These are phyloP conservation scores for Arthroderma sp. DNA, from an alignment of 2,329 filamentous ascomycete species.

Conservation along the genomic window DNA sequence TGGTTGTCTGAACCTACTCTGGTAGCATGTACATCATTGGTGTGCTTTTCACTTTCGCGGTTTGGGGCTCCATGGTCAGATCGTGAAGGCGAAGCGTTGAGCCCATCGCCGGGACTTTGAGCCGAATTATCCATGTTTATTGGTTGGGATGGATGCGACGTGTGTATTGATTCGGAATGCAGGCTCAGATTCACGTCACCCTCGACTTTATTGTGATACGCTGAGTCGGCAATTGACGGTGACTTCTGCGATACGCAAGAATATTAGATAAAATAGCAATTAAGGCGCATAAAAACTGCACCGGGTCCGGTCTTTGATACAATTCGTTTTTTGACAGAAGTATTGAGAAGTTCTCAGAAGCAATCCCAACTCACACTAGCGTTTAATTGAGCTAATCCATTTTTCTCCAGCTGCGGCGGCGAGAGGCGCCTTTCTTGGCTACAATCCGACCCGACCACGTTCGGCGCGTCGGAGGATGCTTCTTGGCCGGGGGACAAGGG, in stretches of 20 bases:
- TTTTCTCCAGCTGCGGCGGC: not conserved
- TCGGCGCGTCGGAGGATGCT: not conserved
- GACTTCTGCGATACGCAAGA: not conserved
- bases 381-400: not conserved
- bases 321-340: no score
- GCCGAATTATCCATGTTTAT: no score
- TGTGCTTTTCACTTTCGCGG: no score
- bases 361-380: not conserved
- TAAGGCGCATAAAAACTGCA: no score
- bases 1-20: no score
- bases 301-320: no score
- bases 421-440: not conserved
- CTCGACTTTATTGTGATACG: not conserved
- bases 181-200: not conserved
- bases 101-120: no score
- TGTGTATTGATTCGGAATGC: no score
- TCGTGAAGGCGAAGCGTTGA: no score
- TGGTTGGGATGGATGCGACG: no score
- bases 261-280: not conserved
- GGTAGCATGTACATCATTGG: no score
- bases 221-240: not conserved
- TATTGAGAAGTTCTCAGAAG: not conserved
- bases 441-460: not conserved
- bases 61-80: no score
- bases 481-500: constrained; percentile 6